Evolutionary conservation across 176 grass and related monocot genomes (phyloP), one percentile per base, ranked within the genome.

Genomic region (Ensete ventricosum): DNA sequence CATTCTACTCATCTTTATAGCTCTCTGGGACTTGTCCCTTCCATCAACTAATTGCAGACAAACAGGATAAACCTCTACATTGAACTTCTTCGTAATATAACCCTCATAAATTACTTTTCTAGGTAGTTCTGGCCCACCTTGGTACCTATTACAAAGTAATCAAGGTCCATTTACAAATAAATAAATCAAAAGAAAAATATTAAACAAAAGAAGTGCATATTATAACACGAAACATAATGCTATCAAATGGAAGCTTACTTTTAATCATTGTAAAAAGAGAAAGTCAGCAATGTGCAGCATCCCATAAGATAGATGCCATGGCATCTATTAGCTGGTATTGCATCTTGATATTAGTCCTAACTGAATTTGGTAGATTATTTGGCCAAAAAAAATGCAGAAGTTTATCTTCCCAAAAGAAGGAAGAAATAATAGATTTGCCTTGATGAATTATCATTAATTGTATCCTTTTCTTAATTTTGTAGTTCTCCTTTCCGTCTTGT

Each of bases 51-150:
- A 64, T 85, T 80, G 82, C 55, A 99, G 72, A 78, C 24, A 79
- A 69, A 99, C 84, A 59, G 95, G 95, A 69, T 99, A 99, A 25
- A 99, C 90, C 87, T 99, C 95, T 64, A 99, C 88, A 66, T 84
- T 76, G 77, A 88, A 89, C 53, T 26, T 62, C 76, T 80, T 89
- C 58, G 52, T 59, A 86, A 50, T 70, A 83, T 60, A 81, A 82
- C 84, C 77, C 21, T 82, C 81, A 57, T 77, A 85, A 58, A 91
- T 91, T 54, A 99, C 88, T 78, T 84, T 94, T 76, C 95, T 88
- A 76, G 82, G 67, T 23, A 99, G 80, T 75, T 89, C 95, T 58
- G 95, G 95, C 75, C 95, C 90, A 62, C 95, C 95, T 82, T 89
- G 86, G 78, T 99, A 99, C 94, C 94, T 98, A 81, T 77, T 54